phyloP scores from a whole-genome alignment of 331 rosid genomes.

The Malus hybrid region DNA sequence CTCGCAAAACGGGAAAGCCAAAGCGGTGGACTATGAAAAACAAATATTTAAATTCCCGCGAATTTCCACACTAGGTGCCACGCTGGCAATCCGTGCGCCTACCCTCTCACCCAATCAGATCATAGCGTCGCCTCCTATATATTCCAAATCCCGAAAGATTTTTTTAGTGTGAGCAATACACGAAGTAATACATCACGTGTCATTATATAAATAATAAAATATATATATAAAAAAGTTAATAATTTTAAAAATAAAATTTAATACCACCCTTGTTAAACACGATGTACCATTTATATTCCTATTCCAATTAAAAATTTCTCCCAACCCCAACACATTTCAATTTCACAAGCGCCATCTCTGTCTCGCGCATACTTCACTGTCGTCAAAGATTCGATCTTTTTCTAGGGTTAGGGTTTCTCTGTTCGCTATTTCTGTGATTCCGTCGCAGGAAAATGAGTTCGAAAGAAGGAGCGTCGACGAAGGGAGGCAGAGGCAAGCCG shows the following conservation, averaged over 20 bases:
- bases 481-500: slow-evolving; percentile 93
- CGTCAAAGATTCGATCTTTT: neutral
- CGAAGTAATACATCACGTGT: too few species aligned
- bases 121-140: slow-evolving; percentile 23
- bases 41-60: slow-evolving; percentile 56
- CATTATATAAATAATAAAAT: too few species aligned
- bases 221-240: too few species aligned
- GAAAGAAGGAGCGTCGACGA: slow-evolving; percentile 53
- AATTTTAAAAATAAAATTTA: too few species aligned
- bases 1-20: neutral
- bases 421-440: neutral
- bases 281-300: too few species aligned
- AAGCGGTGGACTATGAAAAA: neutral
- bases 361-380: neutral
- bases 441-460: slow-evolving; percentile 51
- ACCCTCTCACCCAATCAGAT: slow-evolving; percentile 28
- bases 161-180: fast-evolving
- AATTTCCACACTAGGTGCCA: slow-evolving; percentile 23
- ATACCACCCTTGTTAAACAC: too few species aligned
- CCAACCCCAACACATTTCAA: neutral
- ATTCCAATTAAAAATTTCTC: too few species aligned
- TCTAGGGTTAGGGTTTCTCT: slow-evolving; percentile 49
- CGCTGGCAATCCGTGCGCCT: slow-evolving; percentile 52
- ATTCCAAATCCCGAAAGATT: neutral
- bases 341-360: fast-evolving